Conservation (phyloP, 2,329 filamentous ascomycete genomes). For the Calonectria leucothoes region DNA sequence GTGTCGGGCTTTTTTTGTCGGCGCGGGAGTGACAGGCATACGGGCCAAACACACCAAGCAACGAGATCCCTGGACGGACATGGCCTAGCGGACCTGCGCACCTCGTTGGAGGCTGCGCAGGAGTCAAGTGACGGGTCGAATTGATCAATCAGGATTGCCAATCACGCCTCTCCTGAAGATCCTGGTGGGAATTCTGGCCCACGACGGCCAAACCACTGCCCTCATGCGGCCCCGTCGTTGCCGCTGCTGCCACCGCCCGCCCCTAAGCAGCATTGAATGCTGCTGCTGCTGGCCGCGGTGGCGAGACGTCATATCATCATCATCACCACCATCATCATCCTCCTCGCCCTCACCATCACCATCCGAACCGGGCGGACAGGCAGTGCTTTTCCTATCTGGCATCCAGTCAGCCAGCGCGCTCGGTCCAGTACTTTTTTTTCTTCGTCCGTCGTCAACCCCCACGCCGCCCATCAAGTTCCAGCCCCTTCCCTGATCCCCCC, state of each 20-base stretch:
- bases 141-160: constrained; percentile 15
- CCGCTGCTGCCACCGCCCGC: too few species aligned
- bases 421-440: background rate
- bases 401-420: background rate
- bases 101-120: constrained; percentile 6
- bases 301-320: constrained; percentile 17
- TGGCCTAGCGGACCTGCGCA: constrained; percentile 4
- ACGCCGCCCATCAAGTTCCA: constrained; percentile 10
- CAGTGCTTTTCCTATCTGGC: background rate
- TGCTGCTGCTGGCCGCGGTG: too few species aligned
- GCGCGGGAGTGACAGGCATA: background rate
- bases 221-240: background rate
- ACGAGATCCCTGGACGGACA: background rate
- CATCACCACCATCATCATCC: background rate
- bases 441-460: constrained; percentile 11
- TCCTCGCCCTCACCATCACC: too few species aligned
- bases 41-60: background rate
- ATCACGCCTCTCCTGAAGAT: constrained; percentile 13
- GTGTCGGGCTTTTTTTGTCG: constrained; percentile 6
- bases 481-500: background rate
- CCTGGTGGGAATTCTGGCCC: background rate
- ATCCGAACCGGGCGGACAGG: too few species aligned
- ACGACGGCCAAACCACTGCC: background rate
- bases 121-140: constrained; percentile 1
- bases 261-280: background rate